phyloP scores from a whole-genome alignment of 169 alveolate species.

The Amoebophrya sp. region DNA sequence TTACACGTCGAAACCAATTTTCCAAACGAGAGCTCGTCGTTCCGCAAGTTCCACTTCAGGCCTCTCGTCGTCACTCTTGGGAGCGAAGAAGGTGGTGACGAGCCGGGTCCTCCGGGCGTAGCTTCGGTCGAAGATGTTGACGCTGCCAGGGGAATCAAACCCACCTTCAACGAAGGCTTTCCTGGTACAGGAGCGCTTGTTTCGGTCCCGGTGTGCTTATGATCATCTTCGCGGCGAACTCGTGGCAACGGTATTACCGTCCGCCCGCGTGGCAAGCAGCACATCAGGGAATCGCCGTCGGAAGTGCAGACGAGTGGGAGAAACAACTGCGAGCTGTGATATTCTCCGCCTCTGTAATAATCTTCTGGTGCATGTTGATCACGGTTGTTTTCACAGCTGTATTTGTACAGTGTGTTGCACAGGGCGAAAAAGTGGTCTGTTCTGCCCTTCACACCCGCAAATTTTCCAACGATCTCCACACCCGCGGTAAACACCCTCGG shows the following conservation, averaged over 20 bases:
- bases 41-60: not conserved
- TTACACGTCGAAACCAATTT: not conserved
- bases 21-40: not conserved
- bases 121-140: too few relatives aligned
- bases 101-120: not conserved
- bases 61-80: not conserved
- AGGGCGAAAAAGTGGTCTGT: conserved; percentile 4
- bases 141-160: too few relatives aligned
- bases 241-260: not conserved
- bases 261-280: not conserved
- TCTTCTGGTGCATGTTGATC: too few relatives aligned
- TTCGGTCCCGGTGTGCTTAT: too few relatives aligned
- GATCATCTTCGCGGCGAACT: too few relatives aligned
- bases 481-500: not conserved
- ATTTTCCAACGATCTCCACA: not conserved
- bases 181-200: too few relatives aligned
- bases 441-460: not conserved
- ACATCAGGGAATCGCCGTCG: not conserved
- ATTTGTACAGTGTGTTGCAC: not conserved
- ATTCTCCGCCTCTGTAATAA: too few relatives aligned
- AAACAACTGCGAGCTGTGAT: too few relatives aligned
- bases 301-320: not conserved
- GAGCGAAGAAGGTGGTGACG: not conserved
- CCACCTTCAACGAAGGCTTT: too few relatives aligned
- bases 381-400: too few relatives aligned